Conservation (phyloP, 768 basidiomycete genomes). For the Filobasidium wieringae region DNA sequence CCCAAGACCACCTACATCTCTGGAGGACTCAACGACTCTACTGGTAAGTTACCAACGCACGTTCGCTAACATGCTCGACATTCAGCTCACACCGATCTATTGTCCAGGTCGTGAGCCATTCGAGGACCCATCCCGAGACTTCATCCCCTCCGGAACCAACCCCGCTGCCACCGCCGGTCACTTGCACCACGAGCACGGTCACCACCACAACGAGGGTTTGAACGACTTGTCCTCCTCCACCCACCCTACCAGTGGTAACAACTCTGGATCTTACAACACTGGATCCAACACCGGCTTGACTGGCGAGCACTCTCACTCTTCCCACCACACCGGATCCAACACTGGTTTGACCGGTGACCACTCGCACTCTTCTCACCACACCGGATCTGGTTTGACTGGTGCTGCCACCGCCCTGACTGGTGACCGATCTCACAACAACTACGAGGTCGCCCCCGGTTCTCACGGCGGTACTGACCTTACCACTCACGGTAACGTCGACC, state of each 20-base stretch:
- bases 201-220: no score
- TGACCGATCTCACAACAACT: background rate
- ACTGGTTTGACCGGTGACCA: background rate
- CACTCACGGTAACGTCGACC: constrained; percentile 2
- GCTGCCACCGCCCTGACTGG: background rate
- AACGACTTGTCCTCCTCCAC: no score
- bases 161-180: background rate
- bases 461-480: background rate
- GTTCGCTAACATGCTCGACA: background rate
- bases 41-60: constrained; percentile 4
- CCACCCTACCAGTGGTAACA: background rate
- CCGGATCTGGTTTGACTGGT: background rate
- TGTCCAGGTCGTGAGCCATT: constrained; percentile 6
- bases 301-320: constrained; percentile 2
- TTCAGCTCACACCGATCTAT: no score
- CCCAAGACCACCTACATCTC: constrained; percentile 1
- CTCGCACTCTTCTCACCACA: background rate
- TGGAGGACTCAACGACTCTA: constrained; percentile 6
- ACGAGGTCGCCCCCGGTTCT: background rate
- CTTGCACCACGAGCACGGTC: background rate
- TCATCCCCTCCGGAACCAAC: background rate
- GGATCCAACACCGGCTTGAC: background rate
- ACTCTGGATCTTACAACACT: background rate
- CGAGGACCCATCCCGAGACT: constrained; percentile 12
- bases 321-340: background rate